Evolutionary conservation across 2,329 filamentous ascomycete genomes (phyloP).

Genomic region (Colletotrichum sp.): DNA sequence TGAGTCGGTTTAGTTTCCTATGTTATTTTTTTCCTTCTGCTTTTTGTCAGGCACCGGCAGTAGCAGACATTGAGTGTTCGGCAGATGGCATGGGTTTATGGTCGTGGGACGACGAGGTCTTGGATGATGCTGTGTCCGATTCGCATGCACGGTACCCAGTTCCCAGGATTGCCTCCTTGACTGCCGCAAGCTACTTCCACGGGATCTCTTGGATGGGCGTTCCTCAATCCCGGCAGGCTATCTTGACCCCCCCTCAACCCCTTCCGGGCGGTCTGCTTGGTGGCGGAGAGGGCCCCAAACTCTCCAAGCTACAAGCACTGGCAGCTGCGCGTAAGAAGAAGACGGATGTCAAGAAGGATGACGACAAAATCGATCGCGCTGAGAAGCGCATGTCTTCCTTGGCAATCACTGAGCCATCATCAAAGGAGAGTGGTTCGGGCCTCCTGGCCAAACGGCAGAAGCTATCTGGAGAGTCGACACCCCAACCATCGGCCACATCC

Average conservation of each 20-base stretch:
- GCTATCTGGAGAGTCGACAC: conserved; percentile 22
- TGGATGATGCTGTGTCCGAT: not conserved
- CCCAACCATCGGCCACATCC: not conserved
- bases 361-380: conserved; percentile 29
- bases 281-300: conserved; percentile 72
- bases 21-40: not conserved
- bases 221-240: conserved; percentile 67
- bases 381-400: conserved; percentile 33
- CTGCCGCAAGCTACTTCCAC: conserved; percentile 69
- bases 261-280: conserved; percentile 76
- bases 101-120: not conserved
- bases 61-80: conserved; percentile 24
- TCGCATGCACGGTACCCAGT: conserved; percentile 16
- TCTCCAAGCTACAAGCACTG: conserved; percentile 90
- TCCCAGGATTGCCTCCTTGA: conserved; percentile 23
- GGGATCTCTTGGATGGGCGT: conserved; percentile 87
- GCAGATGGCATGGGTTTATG: conserved; percentile 20
- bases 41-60: conserved; percentile 6
- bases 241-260: conserved; percentile 60
- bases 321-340: conserved; percentile 88
- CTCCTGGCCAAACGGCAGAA: conserved; percentile 26
- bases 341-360: conserved; percentile 57
- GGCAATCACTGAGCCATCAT: conserved; percentile 23
- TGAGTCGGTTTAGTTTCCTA: conserved; percentile 33
- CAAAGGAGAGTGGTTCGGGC: conserved; percentile 20